Evolutionary conservation across 768 basidiomycete genomes (phyloP).

Genomic region (Phylloporus sp.): DNA sequence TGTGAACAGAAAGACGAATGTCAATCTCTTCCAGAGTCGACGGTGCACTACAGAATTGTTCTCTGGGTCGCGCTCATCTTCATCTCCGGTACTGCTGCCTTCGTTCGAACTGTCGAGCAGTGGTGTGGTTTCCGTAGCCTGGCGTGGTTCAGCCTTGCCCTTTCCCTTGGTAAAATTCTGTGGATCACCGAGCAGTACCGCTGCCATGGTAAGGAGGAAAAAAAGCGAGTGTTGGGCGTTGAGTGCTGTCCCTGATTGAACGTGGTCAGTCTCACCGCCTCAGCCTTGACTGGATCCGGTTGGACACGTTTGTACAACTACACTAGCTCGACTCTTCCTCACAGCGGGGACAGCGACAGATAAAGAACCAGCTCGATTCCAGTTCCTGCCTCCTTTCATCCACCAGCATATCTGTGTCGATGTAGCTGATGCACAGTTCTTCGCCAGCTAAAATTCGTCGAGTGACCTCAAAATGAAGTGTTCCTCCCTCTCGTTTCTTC

Average conservation of each 20-base stretch:
- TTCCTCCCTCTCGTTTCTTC: slow-evolving; percentile 43
- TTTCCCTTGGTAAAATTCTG: slow-evolving; percentile 24
- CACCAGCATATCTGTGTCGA: slow-evolving; percentile 33
- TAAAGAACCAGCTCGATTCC: slow-evolving; percentile 53
- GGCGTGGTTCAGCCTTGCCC: slow-evolving; percentile 18
- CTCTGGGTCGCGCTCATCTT: slow-evolving; percentile 22
- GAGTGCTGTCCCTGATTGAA: slow-evolving; percentile 6
- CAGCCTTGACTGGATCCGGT: slow-evolving; percentile 2
- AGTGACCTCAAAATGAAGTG: slow-evolving; percentile 45
- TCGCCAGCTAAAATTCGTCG: slow-evolving; percentile 44
- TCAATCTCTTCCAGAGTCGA: slow-evolving; percentile 32
- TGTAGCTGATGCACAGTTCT: slow-evolving; percentile 58
- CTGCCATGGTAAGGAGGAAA: slow-evolving; percentile 18
- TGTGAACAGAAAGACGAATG: slow-evolving; percentile 54
- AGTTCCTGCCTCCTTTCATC: slow-evolving; percentile 40
- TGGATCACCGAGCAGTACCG: slow-evolving; percentile 9
- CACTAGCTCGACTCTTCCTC: slow-evolving; percentile 14
- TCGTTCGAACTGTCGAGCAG: slow-evolving; percentile 26
- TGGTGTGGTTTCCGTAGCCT: slow-evolving; percentile 30
- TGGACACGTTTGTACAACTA: background rate
- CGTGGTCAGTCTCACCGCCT: slow-evolving; percentile 11
- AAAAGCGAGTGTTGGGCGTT: background rate
- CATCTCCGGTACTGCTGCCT: slow-evolving; percentile 13
- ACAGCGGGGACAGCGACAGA: slow-evolving; percentile 49
- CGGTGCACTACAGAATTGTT: slow-evolving; percentile 19